Evolutionary conservation across 805 yeast species (phyloP), one percentile per base, ranked within the genome.

Genomic region (Candida argentea): DNA sequence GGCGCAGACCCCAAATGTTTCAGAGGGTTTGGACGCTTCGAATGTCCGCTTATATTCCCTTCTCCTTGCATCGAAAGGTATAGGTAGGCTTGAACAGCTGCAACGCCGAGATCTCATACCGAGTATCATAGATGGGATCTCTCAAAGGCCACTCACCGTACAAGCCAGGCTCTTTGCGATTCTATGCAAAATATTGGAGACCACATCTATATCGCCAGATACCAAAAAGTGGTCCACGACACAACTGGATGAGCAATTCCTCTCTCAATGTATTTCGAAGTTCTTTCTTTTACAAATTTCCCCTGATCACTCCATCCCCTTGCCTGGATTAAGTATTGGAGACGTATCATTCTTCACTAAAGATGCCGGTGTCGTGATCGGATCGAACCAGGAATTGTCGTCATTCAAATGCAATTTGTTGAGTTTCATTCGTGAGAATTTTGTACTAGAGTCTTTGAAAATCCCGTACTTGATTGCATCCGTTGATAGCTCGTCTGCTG

Each of bases 261-360:
- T 18, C 7, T 16, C 24, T n/a, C 22, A 30, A 5, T 76, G 57
- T 36, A 66, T 79, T 21, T 60, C 72, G 6, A 65, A 71, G 30
- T 66, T 82, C 34, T 67, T 82, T 45, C 39, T 82, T 26, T 49
- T 83, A 19, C 55, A 55, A 24, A 76, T 86, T 1, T 25, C 43
- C 1, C 24, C 37, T 5, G 31, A 39, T 31, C 48, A 23, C 47
- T 63, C 28, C 35, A 51, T 30, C 30, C 46, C 33, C 41, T 64
- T 73, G 32, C 85, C 89, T 0, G 94, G 94, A 0, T 52, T 86
- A 28, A 58, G 76, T 9, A 48, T 61, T 0, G 45, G 46, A 0
- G 85, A 79, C 23, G 65, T 70, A 12, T 47, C 69, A 1, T 83
- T 77, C 39, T 71, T 84, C 39, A 77, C 84, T 0, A 65, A 63